phyloP scores from a whole-genome alignment of 306 rosid genomes.

The Corylus americana region DNA sequence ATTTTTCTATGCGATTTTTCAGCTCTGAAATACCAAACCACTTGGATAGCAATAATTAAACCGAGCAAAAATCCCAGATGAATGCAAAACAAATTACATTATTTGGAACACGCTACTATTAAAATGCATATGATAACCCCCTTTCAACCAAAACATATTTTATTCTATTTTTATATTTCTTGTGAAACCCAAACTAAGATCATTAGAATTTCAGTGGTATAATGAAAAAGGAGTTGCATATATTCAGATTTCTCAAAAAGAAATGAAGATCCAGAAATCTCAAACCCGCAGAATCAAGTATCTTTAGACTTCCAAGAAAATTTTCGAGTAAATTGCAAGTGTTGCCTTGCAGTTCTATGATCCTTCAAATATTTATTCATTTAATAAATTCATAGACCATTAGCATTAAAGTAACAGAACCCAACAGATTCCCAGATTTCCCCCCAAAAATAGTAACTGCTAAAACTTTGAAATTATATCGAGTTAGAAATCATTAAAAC shows the following conservation, averaged over 20 bases:
- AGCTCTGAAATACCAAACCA: conserved; percentile 44
- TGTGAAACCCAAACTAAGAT: background rate
- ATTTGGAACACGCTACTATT: background rate
- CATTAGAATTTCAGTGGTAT: background rate
- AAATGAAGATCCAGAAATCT: background rate
- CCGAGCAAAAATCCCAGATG: background rate
- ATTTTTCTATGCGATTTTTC: conserved; percentile 56
- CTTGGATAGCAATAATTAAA: background rate
- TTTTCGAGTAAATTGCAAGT: background rate
- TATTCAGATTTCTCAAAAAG: background rate
- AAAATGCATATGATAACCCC: background rate
- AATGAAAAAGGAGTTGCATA: background rate
- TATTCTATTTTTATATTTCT: background rate
- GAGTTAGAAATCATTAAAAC: background rate
- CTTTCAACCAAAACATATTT: background rate
- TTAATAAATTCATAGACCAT: background rate
- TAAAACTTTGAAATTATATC: too few species aligned
- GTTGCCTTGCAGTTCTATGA: background rate
- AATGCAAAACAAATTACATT: background rate
- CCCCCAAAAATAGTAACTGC: too few species aligned
- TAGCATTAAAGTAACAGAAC: background rate
- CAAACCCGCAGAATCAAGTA: background rate
- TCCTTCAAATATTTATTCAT: background rate
- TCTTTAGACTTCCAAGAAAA: background rate
- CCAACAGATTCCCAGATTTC: background rate